Conservation (phyloP, 1,284 basidiomycete species). For the Heterobasidion irregulare region DNA sequence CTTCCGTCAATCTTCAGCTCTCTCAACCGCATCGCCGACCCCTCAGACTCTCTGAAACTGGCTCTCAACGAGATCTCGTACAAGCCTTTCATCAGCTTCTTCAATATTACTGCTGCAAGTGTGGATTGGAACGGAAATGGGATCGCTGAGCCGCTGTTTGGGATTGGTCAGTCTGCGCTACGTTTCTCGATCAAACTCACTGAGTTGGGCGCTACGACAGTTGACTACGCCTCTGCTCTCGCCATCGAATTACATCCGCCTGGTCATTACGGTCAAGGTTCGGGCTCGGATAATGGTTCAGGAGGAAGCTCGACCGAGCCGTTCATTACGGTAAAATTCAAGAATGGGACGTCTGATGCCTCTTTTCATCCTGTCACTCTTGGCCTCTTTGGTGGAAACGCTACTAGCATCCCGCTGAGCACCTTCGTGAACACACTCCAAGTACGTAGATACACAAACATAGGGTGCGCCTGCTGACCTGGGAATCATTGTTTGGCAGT, state of each 20-base stretch:
- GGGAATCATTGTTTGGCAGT: constrained; percentile 6
- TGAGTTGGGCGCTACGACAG: constrained; percentile 14
- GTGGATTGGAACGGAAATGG: constrained; percentile 17
- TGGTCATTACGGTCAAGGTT: no score
- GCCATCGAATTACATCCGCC: constrained; percentile 32
- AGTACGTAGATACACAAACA: constrained; percentile 12
- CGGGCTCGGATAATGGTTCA: background rate
- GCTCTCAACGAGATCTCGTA: constrained; percentile 35
- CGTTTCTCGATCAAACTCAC: background rate
- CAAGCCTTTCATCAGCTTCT: constrained; percentile 44
- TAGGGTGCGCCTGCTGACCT: background rate
- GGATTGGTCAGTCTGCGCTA: constrained; percentile 4
- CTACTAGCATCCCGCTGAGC: constrained; percentile 20
- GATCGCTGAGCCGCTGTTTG: constrained; percentile 22
- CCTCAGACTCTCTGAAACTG: constrained; percentile 32
- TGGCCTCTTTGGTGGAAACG: constrained; percentile 6
- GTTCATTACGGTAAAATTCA: constrained; percentile 35
- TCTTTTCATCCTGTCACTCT: constrained; percentile 12
- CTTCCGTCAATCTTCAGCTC: constrained; percentile 35
- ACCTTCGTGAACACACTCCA: constrained; percentile 25
- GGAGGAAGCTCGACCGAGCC: constrained; percentile 11
- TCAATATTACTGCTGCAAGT: constrained; percentile 32
- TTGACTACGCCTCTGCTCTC: constrained; percentile 39
- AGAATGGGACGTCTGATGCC: constrained; percentile 35
- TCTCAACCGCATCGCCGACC: constrained; percentile 30